A percentile compares a stretch with the other conserved stretches of the same genome.
These are phyloP conservation scores for Alternaria conjuncta DNA, from an alignment of 2,329 filamentous ascomycete species.

Conservation along the genomic window DNA sequence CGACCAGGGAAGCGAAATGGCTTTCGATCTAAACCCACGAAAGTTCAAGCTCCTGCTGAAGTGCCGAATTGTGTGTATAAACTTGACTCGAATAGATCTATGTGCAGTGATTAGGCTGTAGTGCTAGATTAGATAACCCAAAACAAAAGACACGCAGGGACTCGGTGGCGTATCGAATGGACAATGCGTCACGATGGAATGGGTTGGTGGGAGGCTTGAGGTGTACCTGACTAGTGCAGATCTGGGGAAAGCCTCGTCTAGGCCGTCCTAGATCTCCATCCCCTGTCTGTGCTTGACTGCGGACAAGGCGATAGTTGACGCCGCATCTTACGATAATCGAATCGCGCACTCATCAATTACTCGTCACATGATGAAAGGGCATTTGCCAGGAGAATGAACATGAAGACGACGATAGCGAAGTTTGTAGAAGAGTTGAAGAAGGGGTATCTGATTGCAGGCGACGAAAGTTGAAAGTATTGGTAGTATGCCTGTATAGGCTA, in stretches of 20 bases:
- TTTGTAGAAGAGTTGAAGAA: no score
- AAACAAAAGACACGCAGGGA: neutral
- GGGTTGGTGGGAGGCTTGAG: neutral
- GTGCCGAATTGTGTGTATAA: neutral
- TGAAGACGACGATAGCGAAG: neutral
- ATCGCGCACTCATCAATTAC: neutral
- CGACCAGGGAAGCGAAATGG: neutral
- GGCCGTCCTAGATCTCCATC: neutral
- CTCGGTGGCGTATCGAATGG: constrained; percentile 1
- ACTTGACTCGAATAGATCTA: neutral
- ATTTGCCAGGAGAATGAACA: neutral
- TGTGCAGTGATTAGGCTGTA: neutral
- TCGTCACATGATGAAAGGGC: neutral
- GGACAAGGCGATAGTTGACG: neutral
- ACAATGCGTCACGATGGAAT: neutral
- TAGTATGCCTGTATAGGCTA: neutral
- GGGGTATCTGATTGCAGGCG: constrained; percentile 11
- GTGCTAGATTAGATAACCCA: neutral
- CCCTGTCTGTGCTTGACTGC: neutral
- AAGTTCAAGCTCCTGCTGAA: neutral
- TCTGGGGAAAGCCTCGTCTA: neutral
- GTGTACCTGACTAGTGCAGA: constrained; percentile 1
- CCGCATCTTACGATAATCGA: neutral
- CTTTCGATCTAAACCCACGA: neutral
- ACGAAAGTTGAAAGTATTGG: neutral